Evolutionary conservation across 1,284 basidiomycete genomes (phyloP).

Genomic region (Ustilago xerochloae): DNA sequence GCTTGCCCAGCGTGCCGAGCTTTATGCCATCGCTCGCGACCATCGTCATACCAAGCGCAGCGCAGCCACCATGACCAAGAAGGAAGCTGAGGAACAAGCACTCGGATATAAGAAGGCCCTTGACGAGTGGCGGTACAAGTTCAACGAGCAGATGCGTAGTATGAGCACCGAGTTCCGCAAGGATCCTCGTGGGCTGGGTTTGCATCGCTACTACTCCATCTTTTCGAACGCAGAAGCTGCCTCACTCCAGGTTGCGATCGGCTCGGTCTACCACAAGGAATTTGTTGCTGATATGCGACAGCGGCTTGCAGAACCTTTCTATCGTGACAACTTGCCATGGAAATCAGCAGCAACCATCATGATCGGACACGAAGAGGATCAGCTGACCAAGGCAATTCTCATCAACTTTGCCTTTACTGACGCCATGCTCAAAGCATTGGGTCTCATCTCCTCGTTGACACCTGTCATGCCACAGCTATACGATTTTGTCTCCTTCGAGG

Average conservation of each 20-base stretch:
- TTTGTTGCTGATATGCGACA: constrained; percentile 41
- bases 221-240: constrained; percentile 40
- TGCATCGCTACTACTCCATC: constrained; percentile 44
- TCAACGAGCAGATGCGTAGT: constrained; percentile 47
- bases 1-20: constrained; percentile 44
- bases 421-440: constrained; percentile 38
- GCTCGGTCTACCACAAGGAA: constrained; percentile 41
- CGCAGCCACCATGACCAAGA: constrained; percentile 27
- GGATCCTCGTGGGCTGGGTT: constrained; percentile 36
- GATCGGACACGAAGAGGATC: constrained; percentile 36
- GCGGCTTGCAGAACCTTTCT: constrained; percentile 31
- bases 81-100: constrained; percentile 38
- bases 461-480: constrained; percentile 44
- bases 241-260: constrained; percentile 33
- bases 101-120: constrained; percentile 32
- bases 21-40: constrained; percentile 34
- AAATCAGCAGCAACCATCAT: constrained; percentile 33
- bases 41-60: constrained; percentile 38
- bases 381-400: constrained; percentile 34
- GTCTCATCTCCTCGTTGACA: constrained; percentile 29
- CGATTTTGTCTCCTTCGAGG: constrained; percentile 43
- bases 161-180: constrained; percentile 36
- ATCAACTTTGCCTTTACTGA: constrained; percentile 42
- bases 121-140: constrained; percentile 47
- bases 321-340: constrained; percentile 25